These are phyloP conservation scores for Colletotrichum cereale DNA, from an alignment of 2,329 filamentous ascomycete genomes.

Conservation along the genomic window DNA sequence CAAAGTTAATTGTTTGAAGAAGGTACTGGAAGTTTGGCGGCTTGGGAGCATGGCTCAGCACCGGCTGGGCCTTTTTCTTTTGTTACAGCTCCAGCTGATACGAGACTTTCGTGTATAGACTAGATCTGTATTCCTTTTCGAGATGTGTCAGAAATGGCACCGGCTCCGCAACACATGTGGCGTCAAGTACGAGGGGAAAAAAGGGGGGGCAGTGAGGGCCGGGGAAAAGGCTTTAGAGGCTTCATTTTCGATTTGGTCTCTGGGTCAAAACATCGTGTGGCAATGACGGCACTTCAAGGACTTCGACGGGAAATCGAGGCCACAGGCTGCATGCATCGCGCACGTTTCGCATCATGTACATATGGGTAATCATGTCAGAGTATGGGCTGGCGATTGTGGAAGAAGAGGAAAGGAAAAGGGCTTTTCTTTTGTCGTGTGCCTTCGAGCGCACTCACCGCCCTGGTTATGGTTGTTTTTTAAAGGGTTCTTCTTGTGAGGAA, in stretches of 20 bases:
- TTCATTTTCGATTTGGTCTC: background rate
- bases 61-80: slow-evolving; percentile 16
- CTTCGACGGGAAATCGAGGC: slow-evolving; percentile 9
- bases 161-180: slow-evolving; percentile 15
- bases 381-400: slow-evolving; percentile 27
- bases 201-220: background rate
- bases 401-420: slow-evolving; percentile 32
- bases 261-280: slow-evolving; percentile 17
- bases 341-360: slow-evolving; percentile 32
- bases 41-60: slow-evolving; percentile 17
- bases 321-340: slow-evolving; percentile 19
- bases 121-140: slow-evolving; percentile 33
- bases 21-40: slow-evolving; percentile 24
- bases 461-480: slow-evolving; percentile 7
- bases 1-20: slow-evolving; percentile 24
- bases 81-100: slow-evolving; percentile 17
- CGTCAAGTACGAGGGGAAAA: slow-evolving; percentile 15
- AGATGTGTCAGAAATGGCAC: slow-evolving; percentile 15
- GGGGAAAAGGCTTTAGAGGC: slow-evolving; percentile 16
- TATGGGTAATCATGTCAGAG: slow-evolving; percentile 40
- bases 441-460: slow-evolving; percentile 7
- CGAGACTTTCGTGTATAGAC: slow-evolving; percentile 40
- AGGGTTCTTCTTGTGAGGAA: slow-evolving; percentile 32
- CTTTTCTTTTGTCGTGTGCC: slow-evolving; percentile 16
- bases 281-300: slow-evolving; percentile 16